Percentiles rank a stretch among this genome's conserved stretches.
Conservation (phyloP, 2,329 filamentous ascomycete genomes). For the Hymenoscyphus scutula region DNA sequence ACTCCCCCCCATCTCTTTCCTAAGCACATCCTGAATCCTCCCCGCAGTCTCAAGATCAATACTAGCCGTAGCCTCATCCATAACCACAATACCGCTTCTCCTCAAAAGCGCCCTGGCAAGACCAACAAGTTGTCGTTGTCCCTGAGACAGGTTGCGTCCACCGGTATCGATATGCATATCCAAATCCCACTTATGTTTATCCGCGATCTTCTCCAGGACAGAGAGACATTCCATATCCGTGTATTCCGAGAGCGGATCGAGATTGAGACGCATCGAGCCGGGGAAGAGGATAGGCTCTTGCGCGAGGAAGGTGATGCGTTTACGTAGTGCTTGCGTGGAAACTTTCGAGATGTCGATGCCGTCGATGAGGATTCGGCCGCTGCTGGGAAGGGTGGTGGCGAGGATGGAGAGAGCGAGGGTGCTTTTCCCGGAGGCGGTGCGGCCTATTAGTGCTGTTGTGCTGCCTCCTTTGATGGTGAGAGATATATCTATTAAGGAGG, state of each 20-base stretch:
- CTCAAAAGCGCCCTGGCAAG: conserved; percentile 61
- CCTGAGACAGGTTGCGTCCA: conserved; percentile 61
- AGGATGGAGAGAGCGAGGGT: conserved; percentile 66
- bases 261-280: conserved; percentile 58
- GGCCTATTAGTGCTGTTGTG: conserved; percentile 75
- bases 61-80: conserved; percentile 65
- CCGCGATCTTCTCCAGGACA: conserved; percentile 54
- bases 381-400: conserved; percentile 52
- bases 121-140: conserved; percentile 63
- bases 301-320: conserved; percentile 63
- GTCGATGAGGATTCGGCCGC: conserved; percentile 58
- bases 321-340: conserved; percentile 56
- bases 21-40: conserved; percentile 52
- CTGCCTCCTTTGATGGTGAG: conserved; percentile 76
- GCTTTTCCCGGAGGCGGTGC: conserved; percentile 80
- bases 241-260: conserved; percentile 59
- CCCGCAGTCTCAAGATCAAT: conserved; percentile 61
- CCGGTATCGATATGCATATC: conserved; percentile 56
- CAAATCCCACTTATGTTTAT: conserved; percentile 54
- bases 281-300: conserved; percentile 67
- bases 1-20: conserved; percentile 54
- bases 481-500: conserved; percentile 65
- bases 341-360: conserved; percentile 58
- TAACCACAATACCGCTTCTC: conserved; percentile 58
- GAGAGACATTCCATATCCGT: conserved; percentile 51